These are phyloP conservation scores for Fraxinus sp. DNA, from an alignment of 305 asterid genomes.

Conservation along the genomic window DNA sequence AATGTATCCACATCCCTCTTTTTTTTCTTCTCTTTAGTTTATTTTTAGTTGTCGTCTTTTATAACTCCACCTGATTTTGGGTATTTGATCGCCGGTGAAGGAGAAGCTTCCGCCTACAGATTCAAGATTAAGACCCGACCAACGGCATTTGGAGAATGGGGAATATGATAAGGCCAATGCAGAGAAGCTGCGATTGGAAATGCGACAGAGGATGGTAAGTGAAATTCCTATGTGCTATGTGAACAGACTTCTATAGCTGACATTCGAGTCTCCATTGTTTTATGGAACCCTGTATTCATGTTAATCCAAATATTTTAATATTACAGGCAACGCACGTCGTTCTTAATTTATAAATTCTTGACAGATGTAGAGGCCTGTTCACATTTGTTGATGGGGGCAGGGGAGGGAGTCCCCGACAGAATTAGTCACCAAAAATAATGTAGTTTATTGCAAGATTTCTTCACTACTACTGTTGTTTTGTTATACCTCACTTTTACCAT, in stretches of 20 bases:
- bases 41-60: slow-evolving; percentile 23
- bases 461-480: neutral
- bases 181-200: slow-evolving; percentile 88
- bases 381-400: neutral
- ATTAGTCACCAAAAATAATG: neutral
- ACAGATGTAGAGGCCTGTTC: neutral
- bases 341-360: neutral
- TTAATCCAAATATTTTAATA: neutral
- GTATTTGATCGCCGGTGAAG: slow-evolving; percentile 57
- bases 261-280: neutral
- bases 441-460: neutral
- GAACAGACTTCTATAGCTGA: neutral
- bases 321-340: neutral
- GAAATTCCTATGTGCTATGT: neutral
- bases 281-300: neutral
- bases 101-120: slow-evolving; percentile 98
- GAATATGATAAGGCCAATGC: slow-evolving; percentile 86
- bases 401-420: neutral
- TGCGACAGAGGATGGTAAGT: slow-evolving; percentile 79
- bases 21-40: neutral
- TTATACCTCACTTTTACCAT: neutral
- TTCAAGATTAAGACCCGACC: slow-evolving; percentile 94
- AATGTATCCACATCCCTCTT: neutral
- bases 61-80: slow-evolving; percentile 48
- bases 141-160: slow-evolving; percentile 83